These are phyloP conservation scores for Ophiobolus disseminans DNA, from an alignment of 2,329 filamentous ascomycete genomes.

Conservation along the genomic window DNA sequence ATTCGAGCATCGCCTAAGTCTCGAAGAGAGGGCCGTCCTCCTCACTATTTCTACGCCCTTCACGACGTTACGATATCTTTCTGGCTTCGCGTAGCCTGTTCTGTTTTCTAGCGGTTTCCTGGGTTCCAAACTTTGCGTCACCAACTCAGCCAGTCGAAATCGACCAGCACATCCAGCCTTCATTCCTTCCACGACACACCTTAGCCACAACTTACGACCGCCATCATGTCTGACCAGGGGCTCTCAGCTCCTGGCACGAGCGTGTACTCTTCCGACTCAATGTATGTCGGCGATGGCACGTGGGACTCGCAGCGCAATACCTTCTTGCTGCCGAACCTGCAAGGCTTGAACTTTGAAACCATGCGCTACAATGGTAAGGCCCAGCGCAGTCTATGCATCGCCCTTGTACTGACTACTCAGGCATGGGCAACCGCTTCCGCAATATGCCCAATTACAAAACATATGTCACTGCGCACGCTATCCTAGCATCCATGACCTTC, in stretches of 20 bases:
- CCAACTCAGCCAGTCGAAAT: conserved; percentile 2
- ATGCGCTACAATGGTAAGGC: conserved; percentile 80
- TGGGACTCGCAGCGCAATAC: conserved; percentile 81
- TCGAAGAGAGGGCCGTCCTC: conserved; percentile 25
- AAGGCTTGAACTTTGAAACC: conserved; percentile 78
- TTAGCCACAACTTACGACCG: conserved; percentile 1
- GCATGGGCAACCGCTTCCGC: conserved; percentile 83
- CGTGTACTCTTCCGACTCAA: conserved; percentile 74
- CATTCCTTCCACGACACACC: conserved; percentile 5
- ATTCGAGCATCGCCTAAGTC: conserved; percentile 21
- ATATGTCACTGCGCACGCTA: conserved; percentile 73
- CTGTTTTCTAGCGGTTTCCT: conserved; percentile 10
- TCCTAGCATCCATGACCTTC: conserved; percentile 76
- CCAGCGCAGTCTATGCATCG: neutral
- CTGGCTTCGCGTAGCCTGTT: conserved; percentile 14
- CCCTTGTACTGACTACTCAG: conserved; percentile 51
- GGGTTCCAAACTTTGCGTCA: conserved; percentile 14
- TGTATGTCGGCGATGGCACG: conserved; percentile 81
- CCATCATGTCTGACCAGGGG: conserved; percentile 41
- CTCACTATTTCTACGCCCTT: conserved; percentile 28
- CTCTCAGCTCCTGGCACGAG: conserved; percentile 75
- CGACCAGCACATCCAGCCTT: conserved; percentile 13
- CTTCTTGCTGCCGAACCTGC: conserved; percentile 78
- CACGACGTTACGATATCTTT: conserved; percentile 42
- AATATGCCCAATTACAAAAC: conserved; percentile 72